A percentile compares a stretch with the other conserved stretches of the same genome.
Conservation (phyloP, 305 asterid species). For the Fraxinus angustifolia region DNA sequence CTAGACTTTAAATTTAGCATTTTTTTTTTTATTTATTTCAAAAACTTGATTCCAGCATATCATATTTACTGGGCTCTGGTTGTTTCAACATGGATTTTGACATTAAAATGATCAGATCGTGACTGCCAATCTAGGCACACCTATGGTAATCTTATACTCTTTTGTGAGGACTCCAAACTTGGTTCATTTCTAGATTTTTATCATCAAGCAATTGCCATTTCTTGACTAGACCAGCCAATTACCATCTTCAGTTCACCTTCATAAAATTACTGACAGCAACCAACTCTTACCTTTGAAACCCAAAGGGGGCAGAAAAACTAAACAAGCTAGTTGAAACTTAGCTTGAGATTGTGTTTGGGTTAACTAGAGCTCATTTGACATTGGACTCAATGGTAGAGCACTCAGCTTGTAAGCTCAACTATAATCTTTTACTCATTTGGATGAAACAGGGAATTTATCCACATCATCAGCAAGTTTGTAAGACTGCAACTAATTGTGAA, state of each 20-base stretch:
- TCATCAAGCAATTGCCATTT: not conserved
- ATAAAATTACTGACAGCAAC: not conserved
- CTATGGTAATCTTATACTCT: constrained; percentile 1
- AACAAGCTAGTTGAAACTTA: not conserved
- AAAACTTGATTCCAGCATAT: constrained; percentile 7
- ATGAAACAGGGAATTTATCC: not conserved
- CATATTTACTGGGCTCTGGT: not conserved
- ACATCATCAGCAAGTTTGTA: not conserved
- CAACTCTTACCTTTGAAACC: not conserved
- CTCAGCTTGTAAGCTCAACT: not conserved
- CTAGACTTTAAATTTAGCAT: not conserved
- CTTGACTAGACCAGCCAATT: not conserved
- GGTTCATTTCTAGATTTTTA: not conserved
- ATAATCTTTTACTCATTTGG: not conserved
- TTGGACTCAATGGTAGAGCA: not conserved
- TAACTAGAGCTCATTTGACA: not conserved
- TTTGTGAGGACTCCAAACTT: not conserved
- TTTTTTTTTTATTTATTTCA: not conserved
- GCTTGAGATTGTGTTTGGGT: not conserved
- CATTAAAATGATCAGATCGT: not conserved
- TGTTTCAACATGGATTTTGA: not conserved
- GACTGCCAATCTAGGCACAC: not conserved
- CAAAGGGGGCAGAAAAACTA: not conserved
- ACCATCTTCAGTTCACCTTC: not conserved
- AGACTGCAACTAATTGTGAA: not conserved